These are phyloP conservation scores for Monosporozyma solicola DNA, from an alignment of 805 yeast species.

Conservation along the genomic window DNA sequence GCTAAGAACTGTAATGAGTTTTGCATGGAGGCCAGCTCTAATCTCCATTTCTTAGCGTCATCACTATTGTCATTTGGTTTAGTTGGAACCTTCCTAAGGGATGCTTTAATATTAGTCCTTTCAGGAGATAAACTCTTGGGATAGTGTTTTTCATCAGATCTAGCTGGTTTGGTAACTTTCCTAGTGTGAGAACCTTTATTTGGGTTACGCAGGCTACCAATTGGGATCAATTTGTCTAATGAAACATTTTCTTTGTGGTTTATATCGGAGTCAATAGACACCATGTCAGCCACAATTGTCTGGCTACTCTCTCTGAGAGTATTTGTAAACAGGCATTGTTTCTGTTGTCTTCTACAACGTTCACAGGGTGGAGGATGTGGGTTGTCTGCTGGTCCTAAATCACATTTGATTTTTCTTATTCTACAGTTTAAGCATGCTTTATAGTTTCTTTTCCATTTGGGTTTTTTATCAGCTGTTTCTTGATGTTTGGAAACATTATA, in stretches of 20 bases:
- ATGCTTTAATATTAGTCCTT: too few relatives aligned
- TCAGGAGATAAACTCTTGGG: background rate
- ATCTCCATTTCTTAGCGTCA: conserved; percentile 13
- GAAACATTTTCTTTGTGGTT: background rate
- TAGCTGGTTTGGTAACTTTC: background rate
- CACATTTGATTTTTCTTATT: conserved; percentile 76
- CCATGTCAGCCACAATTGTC: background rate
- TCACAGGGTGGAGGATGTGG: conserved; percentile 80
- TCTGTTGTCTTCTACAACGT: conserved; percentile 73
- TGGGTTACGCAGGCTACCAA: background rate
- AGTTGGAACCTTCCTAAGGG: background rate
- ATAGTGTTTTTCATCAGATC: background rate
- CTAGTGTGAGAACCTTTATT: background rate
- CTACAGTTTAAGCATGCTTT: conserved; percentile 84
- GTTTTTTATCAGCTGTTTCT: background rate
- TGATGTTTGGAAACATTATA: background rate
- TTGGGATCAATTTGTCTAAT: background rate
- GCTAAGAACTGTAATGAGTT: conserved; percentile 68
- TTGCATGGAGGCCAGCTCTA: conserved; percentile 32
- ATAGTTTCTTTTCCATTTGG: conserved; percentile 53
- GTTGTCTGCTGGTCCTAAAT: conserved; percentile 63
- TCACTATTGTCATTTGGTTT: background rate
- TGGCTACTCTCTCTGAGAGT: conserved; percentile 1
- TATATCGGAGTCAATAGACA: background rate
- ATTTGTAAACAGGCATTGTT: conserved; percentile 44